Percentiles rank a stretch among this genome's conserved stretches.
These are phyloP conservation scores for Aspergillus aculeatus DNA, from an alignment of 2,329 filamentous ascomycete species.

Conservation along the genomic window DNA sequence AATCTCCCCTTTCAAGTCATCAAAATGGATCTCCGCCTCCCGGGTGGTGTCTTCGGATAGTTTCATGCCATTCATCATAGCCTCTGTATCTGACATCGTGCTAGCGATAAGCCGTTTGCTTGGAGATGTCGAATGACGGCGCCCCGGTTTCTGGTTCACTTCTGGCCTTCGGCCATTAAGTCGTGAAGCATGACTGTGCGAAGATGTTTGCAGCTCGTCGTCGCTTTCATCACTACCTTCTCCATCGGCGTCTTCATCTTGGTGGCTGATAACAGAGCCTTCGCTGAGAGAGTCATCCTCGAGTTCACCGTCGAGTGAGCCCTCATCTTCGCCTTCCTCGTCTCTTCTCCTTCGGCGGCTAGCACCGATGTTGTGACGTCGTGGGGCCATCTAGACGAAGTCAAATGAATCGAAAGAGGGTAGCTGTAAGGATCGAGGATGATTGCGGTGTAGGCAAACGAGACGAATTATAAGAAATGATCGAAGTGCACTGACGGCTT, in stretches of 20 bases:
- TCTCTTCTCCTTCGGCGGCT: constrained; percentile 47
- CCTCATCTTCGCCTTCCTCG: constrained; percentile 52
- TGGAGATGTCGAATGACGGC: constrained; percentile 34
- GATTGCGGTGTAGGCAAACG: background rate
- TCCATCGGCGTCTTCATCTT: constrained; percentile 59
- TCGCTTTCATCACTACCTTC: constrained; percentile 60
- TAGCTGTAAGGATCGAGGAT: background rate
- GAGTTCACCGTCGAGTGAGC: constrained; percentile 49
- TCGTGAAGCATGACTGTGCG: constrained; percentile 23
- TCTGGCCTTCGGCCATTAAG: constrained; percentile 30
- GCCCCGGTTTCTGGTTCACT: constrained; percentile 30
- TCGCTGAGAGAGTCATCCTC: constrained; percentile 65
- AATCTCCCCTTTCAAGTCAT: constrained; percentile 40
- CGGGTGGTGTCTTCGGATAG: constrained; percentile 42
- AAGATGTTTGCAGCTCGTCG: constrained; percentile 38
- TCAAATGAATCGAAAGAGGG: constrained; percentile 3
- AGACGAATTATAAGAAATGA: constrained; percentile 2
- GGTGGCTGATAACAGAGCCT: constrained; percentile 56
- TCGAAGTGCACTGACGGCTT: constrained; percentile 22
- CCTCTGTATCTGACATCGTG: constrained; percentile 56
- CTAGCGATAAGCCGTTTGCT: constrained; percentile 35
- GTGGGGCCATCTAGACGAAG: constrained; percentile 42
- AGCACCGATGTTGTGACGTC: constrained; percentile 45
- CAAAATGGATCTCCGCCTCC: constrained; percentile 51
- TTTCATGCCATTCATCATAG: constrained; percentile 60